A percentile compares a stretch with the other conserved stretches of the same genome.
These are phyloP conservation scores for Pseudogymnoascus verrucosus DNA, from an alignment of 2,329 filamentous ascomycete genomes.

Conservation along the genomic window DNA sequence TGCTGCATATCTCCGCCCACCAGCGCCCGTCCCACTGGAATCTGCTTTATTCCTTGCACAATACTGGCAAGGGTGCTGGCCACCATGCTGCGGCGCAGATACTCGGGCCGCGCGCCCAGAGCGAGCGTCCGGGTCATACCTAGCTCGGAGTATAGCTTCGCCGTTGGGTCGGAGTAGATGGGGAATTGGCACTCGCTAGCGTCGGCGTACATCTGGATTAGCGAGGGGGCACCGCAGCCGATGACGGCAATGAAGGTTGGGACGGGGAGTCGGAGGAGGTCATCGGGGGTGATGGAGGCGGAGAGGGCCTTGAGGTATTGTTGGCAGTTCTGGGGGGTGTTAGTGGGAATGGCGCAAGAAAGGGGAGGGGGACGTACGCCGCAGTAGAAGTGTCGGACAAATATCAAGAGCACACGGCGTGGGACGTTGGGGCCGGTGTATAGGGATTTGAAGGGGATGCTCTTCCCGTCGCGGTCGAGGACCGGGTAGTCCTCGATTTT, in stretches of 20 bases:
- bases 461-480: slow-evolving; percentile 25
- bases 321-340: slow-evolving; percentile 26
- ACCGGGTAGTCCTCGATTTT: slow-evolving; percentile 37
- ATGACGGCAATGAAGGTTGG: slow-evolving; percentile 40
- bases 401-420: slow-evolving; percentile 27
- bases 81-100: slow-evolving; percentile 36
- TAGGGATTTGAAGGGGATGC: slow-evolving; percentile 26
- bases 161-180: slow-evolving; percentile 49
- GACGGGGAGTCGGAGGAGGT: slow-evolving; percentile 25
- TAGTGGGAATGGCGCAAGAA: background rate
- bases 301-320: slow-evolving; percentile 27
- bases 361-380: slow-evolving; percentile 19
- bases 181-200: slow-evolving; percentile 44
- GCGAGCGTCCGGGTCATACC: slow-evolving; percentile 43
- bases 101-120: slow-evolving; percentile 40
- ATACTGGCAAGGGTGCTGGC: slow-evolving; percentile 32
- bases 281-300: slow-evolving; percentile 22
- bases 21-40: slow-evolving; percentile 32
- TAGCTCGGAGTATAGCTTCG: slow-evolving; percentile 44
- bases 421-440: slow-evolving; percentile 28
- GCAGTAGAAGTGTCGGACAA: slow-evolving; percentile 33
- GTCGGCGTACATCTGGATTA: slow-evolving; percentile 44
- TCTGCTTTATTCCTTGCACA: slow-evolving; percentile 37
- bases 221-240: slow-evolving; percentile 46
- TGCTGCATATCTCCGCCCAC: slow-evolving; percentile 45